Evolutionary conservation across 345 rosid species (phyloP).

Genomic region (Hypericum androsaemum): DNA sequence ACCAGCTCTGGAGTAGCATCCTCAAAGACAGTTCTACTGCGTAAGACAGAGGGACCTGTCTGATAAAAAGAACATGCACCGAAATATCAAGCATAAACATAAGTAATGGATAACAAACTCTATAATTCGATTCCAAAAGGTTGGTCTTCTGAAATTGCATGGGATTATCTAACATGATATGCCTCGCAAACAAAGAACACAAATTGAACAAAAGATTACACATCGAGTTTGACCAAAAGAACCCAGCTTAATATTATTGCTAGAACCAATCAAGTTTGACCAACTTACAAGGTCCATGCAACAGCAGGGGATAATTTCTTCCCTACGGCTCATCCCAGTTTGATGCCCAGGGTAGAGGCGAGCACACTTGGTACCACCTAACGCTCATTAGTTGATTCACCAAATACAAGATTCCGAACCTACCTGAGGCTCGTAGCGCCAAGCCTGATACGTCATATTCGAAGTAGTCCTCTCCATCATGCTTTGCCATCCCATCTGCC

Average conservation of each 20-base stretch:
- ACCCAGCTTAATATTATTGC: too few relatives aligned
- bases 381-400: conserved; percentile 4
- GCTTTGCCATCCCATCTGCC: conserved; percentile 70
- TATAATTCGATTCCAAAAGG: background rate
- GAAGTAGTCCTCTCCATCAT: conserved; percentile 79
- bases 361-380: too few relatives aligned
- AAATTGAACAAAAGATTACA: too few relatives aligned
- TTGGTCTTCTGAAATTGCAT: background rate
- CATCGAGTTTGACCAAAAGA: too few relatives aligned
- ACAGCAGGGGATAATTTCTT: too few relatives aligned
- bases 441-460: conserved; percentile 76
- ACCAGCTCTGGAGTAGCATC: conserved; percentile 77
- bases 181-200: too few relatives aligned
- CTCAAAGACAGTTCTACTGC: conserved; percentile 88
- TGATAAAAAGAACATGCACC: conserved; percentile 20
- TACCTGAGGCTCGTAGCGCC: conserved; percentile 95
- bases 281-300: too few relatives aligned
- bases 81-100: background rate
- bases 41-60: conserved; percentile 57
- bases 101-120: background rate
- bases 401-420: background rate
- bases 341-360: too few relatives aligned
- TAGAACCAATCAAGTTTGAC: too few relatives aligned
- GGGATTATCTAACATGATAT: too few relatives aligned
- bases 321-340: too few relatives aligned